Evolutionary conservation across 371 early-diverging fungal species (phyloP).

Genomic region (Rhizopus sp.): DNA sequence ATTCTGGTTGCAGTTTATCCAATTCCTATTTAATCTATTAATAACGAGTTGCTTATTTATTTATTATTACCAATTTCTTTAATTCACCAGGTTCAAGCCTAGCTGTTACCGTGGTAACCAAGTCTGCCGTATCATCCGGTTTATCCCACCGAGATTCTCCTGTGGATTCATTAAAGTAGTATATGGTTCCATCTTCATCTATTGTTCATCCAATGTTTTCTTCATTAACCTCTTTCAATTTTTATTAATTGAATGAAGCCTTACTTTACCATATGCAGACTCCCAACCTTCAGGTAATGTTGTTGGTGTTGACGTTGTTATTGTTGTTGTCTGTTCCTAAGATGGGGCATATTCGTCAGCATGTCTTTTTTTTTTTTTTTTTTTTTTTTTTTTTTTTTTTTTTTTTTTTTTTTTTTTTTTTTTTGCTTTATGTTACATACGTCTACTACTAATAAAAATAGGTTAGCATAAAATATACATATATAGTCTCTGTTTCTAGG

Average conservation of each 20-base stretch:
- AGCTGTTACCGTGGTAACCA: neutral
- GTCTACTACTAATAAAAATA: too few relatives aligned
- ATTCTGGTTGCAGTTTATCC: conserved; percentile 37
- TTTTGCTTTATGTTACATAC: too few relatives aligned
- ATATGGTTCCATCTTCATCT: conserved; percentile 47
- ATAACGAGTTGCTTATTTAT: neutral
- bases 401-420: too few relatives aligned
- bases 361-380: too few relatives aligned
- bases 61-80: conserved; percentile 31
- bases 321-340: too few relatives aligned
- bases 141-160: conserved; percentile 51
- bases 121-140: conserved; percentile 7
- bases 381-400: too few relatives aligned
- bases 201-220: neutral
- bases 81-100: conserved; percentile 33
- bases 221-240: neutral
- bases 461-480: too few relatives aligned
- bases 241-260: too few relatives aligned
- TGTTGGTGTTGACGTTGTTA: neutral
- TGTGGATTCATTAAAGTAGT: conserved; percentile 49
- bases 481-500: neutral
- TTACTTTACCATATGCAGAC: conserved; percentile 22
- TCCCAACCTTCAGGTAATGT: conserved; percentile 28
- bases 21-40: conserved; percentile 24
- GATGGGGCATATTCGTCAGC: too few relatives aligned